Evolutionary conservation across 257 asterid species (phyloP).

Genomic region (Plectranthus barbatus): DNA sequence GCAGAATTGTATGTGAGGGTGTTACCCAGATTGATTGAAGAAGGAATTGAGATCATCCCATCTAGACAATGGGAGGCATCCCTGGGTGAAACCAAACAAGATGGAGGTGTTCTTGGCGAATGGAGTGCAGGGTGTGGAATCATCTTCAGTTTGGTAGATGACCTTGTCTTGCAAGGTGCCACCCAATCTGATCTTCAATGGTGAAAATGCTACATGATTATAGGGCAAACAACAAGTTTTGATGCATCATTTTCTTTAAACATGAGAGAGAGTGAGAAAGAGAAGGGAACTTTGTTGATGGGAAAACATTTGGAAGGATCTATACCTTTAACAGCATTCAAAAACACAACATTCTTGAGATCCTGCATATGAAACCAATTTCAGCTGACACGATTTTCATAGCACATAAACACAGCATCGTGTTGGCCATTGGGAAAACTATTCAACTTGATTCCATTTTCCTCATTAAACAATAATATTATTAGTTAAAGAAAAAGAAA

Average conservation of each 20-base stretch:
- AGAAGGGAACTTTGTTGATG: neutral
- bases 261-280: too few relatives aligned
- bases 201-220: slow-evolving; percentile 63
- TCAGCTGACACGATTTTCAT: neutral
- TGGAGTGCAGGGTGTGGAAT: slow-evolving; percentile 40
- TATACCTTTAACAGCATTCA: slow-evolving; percentile 75
- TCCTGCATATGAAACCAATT: slow-evolving; percentile 47
- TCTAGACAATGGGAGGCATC: slow-evolving; percentile 75
- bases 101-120: slow-evolving; percentile 40
- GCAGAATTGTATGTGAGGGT: neutral
- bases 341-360: slow-evolving; percentile 47
- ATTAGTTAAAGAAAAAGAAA: neutral
- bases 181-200: slow-evolving; percentile 78
- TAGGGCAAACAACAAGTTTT: neutral
- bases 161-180: slow-evolving; percentile 85
- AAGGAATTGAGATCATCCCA: slow-evolving; percentile 76
- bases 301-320: neutral
- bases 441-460: neutral
- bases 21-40: slow-evolving; percentile 62
- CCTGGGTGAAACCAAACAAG: slow-evolving; percentile 53
- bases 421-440: neutral
- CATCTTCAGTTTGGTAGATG: slow-evolving; percentile 50
- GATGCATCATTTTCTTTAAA: slow-evolving; percentile 12
- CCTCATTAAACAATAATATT: neutral
- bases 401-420: neutral